Percentiles rank a stretch among this genome's conserved stretches.
phyloP scores from a whole-genome alignment of 306 rosid species.

The Trichosanthes cucumerina region DNA sequence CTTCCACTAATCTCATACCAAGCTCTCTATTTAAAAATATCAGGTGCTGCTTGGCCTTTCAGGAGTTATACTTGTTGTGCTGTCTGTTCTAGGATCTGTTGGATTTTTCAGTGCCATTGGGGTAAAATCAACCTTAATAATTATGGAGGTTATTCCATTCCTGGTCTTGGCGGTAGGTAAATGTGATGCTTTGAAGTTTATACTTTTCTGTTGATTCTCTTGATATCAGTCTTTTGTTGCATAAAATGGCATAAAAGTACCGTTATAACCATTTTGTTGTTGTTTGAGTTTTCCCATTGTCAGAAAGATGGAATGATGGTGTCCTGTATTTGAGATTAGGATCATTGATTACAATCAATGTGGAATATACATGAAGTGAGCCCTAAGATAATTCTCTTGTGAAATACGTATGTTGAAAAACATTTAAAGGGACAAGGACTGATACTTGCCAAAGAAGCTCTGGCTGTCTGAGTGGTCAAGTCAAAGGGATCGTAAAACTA shows the following conservation, averaged over 20 bases:
- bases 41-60: slow-evolving; percentile 92
- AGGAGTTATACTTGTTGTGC: slow-evolving; percentile 81
- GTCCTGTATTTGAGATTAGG: not conserved
- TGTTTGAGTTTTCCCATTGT: not conserved
- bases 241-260: not conserved
- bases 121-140: slow-evolving; percentile 85
- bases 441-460: not conserved
- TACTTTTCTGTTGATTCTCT: slow-evolving; percentile 4
- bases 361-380: not conserved
- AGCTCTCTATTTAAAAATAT: slow-evolving; percentile 16
- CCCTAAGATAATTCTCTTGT: not conserved
- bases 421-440: not conserved
- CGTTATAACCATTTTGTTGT: not conserved
- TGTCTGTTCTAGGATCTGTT: slow-evolving; percentile 86
- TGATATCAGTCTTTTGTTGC: not conserved
- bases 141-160: slow-evolving; percentile 97
- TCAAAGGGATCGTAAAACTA: not conserved
- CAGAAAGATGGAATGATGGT: not conserved
- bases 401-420: not conserved
- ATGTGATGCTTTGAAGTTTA: slow-evolving; percentile 2
- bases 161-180: slow-evolving; percentile 87
- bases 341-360: not conserved
- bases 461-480: not conserved
- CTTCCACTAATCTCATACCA: not conserved
- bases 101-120: slow-evolving; percentile 95